Evolutionary conservation across 108 stramenopile species (phyloP).

Genomic region (Nitzschia palea): DNA sequence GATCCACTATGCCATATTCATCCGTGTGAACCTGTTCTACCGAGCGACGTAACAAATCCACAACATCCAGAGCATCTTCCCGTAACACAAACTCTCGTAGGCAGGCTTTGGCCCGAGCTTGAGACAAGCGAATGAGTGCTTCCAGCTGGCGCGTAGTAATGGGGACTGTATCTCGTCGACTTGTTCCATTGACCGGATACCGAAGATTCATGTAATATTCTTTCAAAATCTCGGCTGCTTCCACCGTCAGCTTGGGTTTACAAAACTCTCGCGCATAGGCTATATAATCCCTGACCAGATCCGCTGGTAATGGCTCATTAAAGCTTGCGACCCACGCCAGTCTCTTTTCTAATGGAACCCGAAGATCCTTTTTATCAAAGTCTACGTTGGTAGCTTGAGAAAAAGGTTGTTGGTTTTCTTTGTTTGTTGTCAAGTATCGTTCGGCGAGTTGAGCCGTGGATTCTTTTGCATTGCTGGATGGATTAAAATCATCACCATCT

Average conservation of each 20-base stretch:
- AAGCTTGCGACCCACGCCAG: slow-evolving; percentile 77
- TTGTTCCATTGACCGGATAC: slow-evolving; percentile 51
- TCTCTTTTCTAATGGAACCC: slow-evolving; percentile 59
- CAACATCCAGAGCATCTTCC: slow-evolving; percentile 97
- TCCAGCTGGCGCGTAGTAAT: slow-evolving; percentile 98
- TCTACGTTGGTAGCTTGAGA: background rate
- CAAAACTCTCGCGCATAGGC: slow-evolving; percentile 95
- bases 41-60: slow-evolving; percentile 81
- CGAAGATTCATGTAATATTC: slow-evolving; percentile 90
- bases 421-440: background rate
- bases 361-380: background rate
- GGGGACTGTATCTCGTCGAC: slow-evolving; percentile 75
- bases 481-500: background rate
- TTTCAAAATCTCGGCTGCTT: slow-evolving; percentile 84
- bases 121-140: slow-evolving; percentile 89
- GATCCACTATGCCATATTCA: slow-evolving; percentile 69
- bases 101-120: slow-evolving; percentile 96
- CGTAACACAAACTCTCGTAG: slow-evolving; percentile 86
- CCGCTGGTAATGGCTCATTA: slow-evolving; percentile 73
- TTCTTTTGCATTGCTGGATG: background rate
- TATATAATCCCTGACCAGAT: slow-evolving; percentile 94
- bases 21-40: slow-evolving; percentile 77
- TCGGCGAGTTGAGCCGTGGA: slow-evolving; percentile 2
- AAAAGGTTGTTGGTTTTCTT: slow-evolving; percentile 4
- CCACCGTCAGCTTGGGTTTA: slow-evolving; percentile 82